phyloP scores from a whole-genome alignment of 768 basidiomycete species.

The Mycena epipterygia region DNA sequence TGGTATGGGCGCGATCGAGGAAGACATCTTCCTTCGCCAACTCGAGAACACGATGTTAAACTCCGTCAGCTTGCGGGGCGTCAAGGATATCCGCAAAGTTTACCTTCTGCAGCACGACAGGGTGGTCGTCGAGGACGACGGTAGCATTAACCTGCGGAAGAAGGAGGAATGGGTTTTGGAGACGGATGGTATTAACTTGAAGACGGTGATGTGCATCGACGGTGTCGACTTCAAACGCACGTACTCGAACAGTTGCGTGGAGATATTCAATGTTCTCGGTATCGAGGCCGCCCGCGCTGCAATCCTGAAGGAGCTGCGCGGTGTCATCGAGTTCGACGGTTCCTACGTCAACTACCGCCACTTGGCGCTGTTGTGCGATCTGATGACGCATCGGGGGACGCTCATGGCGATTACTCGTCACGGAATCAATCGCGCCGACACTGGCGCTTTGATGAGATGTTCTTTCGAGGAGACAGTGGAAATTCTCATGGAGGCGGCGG shows the following conservation, averaged over 20 bases:
- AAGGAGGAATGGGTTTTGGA: slow-evolving; percentile 97
- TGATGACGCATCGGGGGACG: slow-evolving; percentile 96
- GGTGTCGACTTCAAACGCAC: slow-evolving; percentile 95
- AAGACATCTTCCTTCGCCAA: slow-evolving; percentile 96
- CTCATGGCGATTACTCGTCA: slow-evolving; percentile 99
- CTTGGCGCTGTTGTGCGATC: slow-evolving; percentile 94
- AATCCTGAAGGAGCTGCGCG: slow-evolving; percentile 92
- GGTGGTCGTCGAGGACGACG: slow-evolving; percentile 73
- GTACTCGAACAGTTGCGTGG: slow-evolving; percentile 97
- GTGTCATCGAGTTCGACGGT: slow-evolving; percentile 99
- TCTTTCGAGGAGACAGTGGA: slow-evolving; percentile 99
- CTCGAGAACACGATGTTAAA: slow-evolving; percentile 97
- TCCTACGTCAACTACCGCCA: slow-evolving; percentile 99
- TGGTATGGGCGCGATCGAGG: slow-evolving; percentile 80
- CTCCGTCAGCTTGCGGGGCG: slow-evolving; percentile 94
- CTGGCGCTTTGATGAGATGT: slow-evolving; percentile 98
- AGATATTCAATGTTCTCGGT: slow-evolving; percentile 94
- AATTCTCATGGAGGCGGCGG: slow-evolving; percentile 98
- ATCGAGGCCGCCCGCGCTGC: slow-evolving; percentile 97
- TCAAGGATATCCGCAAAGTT: slow-evolving; percentile 90
- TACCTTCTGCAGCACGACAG: slow-evolving; percentile 94
- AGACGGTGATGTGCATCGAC: slow-evolving; percentile 88
- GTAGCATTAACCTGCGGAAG: slow-evolving; percentile 70
- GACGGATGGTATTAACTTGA: slow-evolving; percentile 84
- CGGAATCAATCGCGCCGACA: slow-evolving; percentile 98